A percentile compares a stretch with the other conserved stretches of the same genome.
These are phyloP conservation scores for Begonia masoniana DNA, from an alignment of 306 rosid species.

Conservation along the genomic window DNA sequence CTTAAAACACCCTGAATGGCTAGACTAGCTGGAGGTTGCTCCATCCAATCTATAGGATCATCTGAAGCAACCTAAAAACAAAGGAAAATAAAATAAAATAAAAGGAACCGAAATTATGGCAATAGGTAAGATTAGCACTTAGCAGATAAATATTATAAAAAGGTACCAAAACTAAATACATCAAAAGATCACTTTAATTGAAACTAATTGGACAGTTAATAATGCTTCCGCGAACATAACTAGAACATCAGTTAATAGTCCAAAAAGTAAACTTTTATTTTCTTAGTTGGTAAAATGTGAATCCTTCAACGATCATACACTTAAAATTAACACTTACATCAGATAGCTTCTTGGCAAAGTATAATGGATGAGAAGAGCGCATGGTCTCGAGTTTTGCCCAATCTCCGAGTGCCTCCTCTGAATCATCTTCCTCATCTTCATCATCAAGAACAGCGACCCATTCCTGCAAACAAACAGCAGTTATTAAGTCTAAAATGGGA, in stretches of 20 bases:
- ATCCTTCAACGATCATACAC: conserved; percentile 11
- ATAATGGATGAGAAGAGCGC: conserved; percentile 20
- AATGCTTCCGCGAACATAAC: background rate
- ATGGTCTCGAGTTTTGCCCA: conserved; percentile 87
- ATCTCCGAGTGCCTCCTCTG: conserved; percentile 60
- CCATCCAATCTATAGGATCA: conserved; percentile 82
- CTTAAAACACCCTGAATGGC: conserved; percentile 83
- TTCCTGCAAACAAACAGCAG: conserved; percentile 46
- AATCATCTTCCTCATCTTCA: conserved; percentile 45
- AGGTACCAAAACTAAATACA: background rate
- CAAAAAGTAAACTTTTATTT: background rate
- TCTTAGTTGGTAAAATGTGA: background rate
- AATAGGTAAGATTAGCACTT: background rate
- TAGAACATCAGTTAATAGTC: background rate
- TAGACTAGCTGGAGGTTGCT: conserved; percentile 85
- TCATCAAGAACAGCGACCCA: conserved; percentile 79
- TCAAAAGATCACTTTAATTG: background rate
- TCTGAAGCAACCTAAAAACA: conserved; percentile 67
- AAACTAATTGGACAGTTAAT: background rate
- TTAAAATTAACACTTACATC: conserved; percentile 5
- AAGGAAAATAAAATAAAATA: background rate
- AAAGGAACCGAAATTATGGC: conserved; percentile 1
- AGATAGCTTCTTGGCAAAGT: background rate
- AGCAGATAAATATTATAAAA: background rate
- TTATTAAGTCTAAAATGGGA: conserved; percentile 11